A percentile compares a stretch with the other conserved stretches of the same genome.
phyloP scores from a whole-genome alignment of 306 rosid species.

The Purshia tridentata region DNA sequence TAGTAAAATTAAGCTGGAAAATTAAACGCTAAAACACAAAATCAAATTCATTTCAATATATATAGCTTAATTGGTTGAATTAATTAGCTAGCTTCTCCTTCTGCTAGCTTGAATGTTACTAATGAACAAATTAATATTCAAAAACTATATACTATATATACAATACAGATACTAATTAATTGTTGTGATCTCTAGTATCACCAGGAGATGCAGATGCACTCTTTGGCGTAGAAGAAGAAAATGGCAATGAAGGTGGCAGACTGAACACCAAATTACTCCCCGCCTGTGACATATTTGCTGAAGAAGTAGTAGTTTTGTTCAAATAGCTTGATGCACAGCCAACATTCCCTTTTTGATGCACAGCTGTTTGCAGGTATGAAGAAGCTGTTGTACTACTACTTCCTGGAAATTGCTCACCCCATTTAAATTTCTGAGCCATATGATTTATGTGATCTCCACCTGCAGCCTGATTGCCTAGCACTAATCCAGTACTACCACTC shows the following conservation, averaged over 20 bases:
- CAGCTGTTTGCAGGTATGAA: conserved; percentile 23
- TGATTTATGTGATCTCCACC: conserved; percentile 31
- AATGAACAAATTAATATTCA: background rate
- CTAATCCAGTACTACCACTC: conserved; percentile 17
- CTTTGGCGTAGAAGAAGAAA: conserved; percentile 50
- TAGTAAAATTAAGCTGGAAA: too few relatives aligned
- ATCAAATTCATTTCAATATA: background rate
- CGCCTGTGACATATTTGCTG: conserved; percentile 26
- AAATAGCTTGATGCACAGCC: conserved; percentile 59
- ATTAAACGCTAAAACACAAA: background rate
- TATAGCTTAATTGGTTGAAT: background rate
- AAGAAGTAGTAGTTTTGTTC: conserved; percentile 31
- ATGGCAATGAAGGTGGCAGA: conserved; percentile 53
- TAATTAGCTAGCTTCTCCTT: background rate
- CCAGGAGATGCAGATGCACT: conserved; percentile 64
- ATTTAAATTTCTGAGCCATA: conserved; percentile 38
- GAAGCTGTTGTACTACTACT: conserved; percentile 8
- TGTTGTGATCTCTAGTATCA: conserved; percentile 39
- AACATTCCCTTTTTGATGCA: conserved; percentile 25
- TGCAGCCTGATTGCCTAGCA: conserved; percentile 17
- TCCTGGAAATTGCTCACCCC: conserved; percentile 44
- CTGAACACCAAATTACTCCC: conserved; percentile 41
- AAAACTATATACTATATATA: background rate
- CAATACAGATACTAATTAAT: conserved; percentile 15
- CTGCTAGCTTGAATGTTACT: background rate